Percentiles rank a stretch among this genome's conserved stretches.
Evolutionary conservation across 2,329 filamentous ascomycete genomes (phyloP).

Genomic region (Diaporthe sp.): DNA sequence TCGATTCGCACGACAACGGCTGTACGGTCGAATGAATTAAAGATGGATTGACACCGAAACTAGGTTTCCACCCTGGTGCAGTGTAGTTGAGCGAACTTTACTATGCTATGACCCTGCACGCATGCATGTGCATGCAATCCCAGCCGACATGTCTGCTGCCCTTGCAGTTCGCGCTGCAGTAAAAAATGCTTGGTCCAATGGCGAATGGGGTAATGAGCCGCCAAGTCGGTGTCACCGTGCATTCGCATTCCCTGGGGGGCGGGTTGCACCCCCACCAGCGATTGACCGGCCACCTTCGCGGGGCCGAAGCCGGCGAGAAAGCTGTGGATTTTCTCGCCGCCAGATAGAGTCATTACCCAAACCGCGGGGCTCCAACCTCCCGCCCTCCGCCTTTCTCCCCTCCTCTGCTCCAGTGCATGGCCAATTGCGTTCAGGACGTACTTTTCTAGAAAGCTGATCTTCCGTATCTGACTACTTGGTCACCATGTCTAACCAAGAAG

Average conservation of each 20-base stretch:
- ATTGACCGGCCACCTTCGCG: conserved; percentile 3
- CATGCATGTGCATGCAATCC: conserved; percentile 3
- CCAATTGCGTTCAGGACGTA: not conserved
- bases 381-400: not conserved
- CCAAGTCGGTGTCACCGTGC: conserved; percentile 17
- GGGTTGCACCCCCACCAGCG: not conserved
- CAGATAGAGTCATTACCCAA: not conserved
- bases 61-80: no score
- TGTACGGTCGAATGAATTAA: not conserved
- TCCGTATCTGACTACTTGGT: not conserved
- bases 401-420: not conserved
- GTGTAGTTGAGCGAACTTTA: no score
- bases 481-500: conserved; percentile 58
- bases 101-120: no score
- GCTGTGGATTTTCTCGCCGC: conserved; percentile 26
- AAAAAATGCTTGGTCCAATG: conserved; percentile 3
- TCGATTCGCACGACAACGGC: not conserved
- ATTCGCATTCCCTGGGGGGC: no score
- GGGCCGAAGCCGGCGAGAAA: conserved; percentile 27
- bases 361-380: conserved; percentile 21
- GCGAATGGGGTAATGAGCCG: conserved; percentile 7
- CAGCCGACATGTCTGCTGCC: not conserved
- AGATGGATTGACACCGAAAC: not conserved
- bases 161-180: conserved; percentile 19
- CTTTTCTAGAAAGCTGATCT: not conserved